These are phyloP conservation scores for Aspergillus tamarii DNA, from an alignment of 2,329 filamentous ascomycete species.

Conservation along the genomic window DNA sequence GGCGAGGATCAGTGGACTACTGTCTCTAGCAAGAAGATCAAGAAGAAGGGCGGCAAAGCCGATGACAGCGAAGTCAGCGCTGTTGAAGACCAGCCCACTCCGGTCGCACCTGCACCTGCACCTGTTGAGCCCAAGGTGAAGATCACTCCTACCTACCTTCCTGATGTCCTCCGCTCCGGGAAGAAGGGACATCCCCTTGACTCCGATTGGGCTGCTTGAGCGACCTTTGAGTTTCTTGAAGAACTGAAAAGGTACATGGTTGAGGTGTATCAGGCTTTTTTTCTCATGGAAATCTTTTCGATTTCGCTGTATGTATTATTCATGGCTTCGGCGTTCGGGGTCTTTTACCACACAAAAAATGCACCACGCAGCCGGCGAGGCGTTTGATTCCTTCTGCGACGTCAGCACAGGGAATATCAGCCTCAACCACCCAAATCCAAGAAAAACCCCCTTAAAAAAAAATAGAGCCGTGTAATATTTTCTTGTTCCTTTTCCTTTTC, in stretches of 20 bases:
- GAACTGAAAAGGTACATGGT: background rate
- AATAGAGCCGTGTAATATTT: slow-evolving; percentile 7
- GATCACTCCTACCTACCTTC: slow-evolving; percentile 39
- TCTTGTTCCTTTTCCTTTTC: background rate
- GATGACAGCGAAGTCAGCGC: slow-evolving; percentile 51
- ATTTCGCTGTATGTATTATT: slow-evolving; percentile 39
- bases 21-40: slow-evolving; percentile 62
- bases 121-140: slow-evolving; percentile 40
- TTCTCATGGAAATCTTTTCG: slow-evolving; percentile 2
- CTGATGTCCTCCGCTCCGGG: slow-evolving; percentile 34
- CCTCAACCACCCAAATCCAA: slow-evolving; percentile 3
- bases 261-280: background rate
- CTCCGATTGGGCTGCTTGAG: slow-evolving; percentile 49
- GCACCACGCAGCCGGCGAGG: slow-evolving; percentile 20
- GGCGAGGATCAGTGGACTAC: slow-evolving; percentile 63
- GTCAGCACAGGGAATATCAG: slow-evolving; percentile 12
- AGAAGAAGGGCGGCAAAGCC: slow-evolving; percentile 48
- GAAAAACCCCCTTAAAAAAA: slow-evolving; percentile 6
- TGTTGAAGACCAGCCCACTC: slow-evolving; percentile 36
- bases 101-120: slow-evolving; percentile 22
- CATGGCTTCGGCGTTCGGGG: slow-evolving; percentile 38
- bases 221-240: background rate
- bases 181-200: slow-evolving; percentile 48
- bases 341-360: slow-evolving; percentile 33
- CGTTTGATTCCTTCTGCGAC: slow-evolving; percentile 23